Evolutionary conservation across 805 yeast genomes (phyloP).

Genomic region (Candida takata): DNA sequence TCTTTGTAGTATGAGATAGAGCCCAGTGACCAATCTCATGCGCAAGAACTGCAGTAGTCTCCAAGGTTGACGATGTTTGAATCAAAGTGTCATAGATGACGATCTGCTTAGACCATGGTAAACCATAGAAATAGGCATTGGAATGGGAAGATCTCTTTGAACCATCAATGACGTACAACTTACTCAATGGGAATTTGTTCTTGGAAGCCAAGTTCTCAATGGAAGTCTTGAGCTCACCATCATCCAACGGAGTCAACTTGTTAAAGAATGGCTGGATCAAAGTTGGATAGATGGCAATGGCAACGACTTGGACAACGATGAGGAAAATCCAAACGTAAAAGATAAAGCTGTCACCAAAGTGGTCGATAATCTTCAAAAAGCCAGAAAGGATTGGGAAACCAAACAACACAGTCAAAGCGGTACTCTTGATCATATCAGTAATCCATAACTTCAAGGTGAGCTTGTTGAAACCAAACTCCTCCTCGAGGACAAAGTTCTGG

Average conservation of each 20-base stretch:
- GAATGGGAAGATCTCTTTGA: constrained; percentile 95
- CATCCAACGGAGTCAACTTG: constrained; percentile 82
- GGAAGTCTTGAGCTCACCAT: constrained; percentile 77
- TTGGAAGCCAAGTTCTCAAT: constrained; percentile 73
- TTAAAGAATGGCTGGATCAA: constrained; percentile 90
- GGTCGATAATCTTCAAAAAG: constrained; percentile 73
- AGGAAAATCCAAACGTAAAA: constrained; percentile 71
- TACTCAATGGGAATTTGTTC: constrained; percentile 79
- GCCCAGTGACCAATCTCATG: constrained; percentile 99
- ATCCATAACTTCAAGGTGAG: constrained; percentile 67
- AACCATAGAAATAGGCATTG: constrained; percentile 92
- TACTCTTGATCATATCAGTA: constrained; percentile 60
- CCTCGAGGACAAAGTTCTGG: constrained; percentile 82
- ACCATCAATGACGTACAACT: constrained; percentile 90
- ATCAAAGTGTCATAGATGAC: constrained; percentile 90
- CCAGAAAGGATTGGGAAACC: constrained; percentile 71
- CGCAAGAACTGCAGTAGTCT: constrained; percentile 92
- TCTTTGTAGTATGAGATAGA: constrained; percentile 76
- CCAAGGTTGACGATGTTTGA: constrained; percentile 64
- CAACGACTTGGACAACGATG: constrained; percentile 61
- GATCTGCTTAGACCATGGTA: constrained; percentile 96
- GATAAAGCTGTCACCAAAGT: constrained; percentile 75
- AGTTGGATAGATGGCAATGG: constrained; percentile 73
- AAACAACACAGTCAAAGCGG: constrained; percentile 44
- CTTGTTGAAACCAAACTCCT: constrained; percentile 89